phyloP scores from a whole-genome alignment of 768 basidiomycete species.

The Baorangia bicolor region DNA sequence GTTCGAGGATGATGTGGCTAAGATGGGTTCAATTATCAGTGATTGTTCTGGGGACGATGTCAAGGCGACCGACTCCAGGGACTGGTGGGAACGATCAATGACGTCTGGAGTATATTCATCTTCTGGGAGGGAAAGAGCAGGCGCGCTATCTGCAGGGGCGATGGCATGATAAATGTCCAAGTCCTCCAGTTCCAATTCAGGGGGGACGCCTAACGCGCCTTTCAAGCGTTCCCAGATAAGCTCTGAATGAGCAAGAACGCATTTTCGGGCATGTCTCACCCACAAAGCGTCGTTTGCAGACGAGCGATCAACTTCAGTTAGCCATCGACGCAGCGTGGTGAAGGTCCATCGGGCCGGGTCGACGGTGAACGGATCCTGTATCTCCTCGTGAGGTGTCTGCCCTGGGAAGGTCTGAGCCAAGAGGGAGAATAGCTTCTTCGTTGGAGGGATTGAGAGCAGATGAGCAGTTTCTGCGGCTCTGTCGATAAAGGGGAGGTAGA shows the following conservation, averaged over 20 bases:
- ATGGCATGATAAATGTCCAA: not conserved
- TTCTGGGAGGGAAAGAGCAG: not conserved
- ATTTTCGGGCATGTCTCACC: constrained; percentile 70
- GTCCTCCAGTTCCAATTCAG: constrained; percentile 74
- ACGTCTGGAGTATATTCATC: not conserved
- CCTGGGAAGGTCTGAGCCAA: constrained; percentile 67
- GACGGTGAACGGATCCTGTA: constrained; percentile 37
- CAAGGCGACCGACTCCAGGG: constrained; percentile 1
- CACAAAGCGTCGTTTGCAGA: constrained; percentile 69
- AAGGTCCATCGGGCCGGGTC: constrained; percentile 75
- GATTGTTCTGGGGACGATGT: constrained; percentile 15
- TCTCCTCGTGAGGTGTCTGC: constrained; percentile 25
- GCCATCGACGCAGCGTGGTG: constrained; percentile 62
- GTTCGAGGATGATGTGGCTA: constrained; percentile 35
- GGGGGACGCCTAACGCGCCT: constrained; percentile 82
- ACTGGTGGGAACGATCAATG: not conserved
- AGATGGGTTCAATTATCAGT: constrained; percentile 53
- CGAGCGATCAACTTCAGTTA: constrained; percentile 62
- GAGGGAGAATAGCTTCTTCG: constrained; percentile 68
- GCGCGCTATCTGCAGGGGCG: not conserved
- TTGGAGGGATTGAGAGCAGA: constrained; percentile 64
- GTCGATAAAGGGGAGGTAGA: constrained; percentile 85
- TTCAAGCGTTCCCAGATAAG: constrained; percentile 92
- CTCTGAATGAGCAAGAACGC: constrained; percentile 75
- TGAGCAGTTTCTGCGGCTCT: constrained; percentile 71